These are phyloP conservation scores for Trypanosoma platydactyli DNA, from an alignment of 208 protist species.

Conservation along the genomic window DNA sequence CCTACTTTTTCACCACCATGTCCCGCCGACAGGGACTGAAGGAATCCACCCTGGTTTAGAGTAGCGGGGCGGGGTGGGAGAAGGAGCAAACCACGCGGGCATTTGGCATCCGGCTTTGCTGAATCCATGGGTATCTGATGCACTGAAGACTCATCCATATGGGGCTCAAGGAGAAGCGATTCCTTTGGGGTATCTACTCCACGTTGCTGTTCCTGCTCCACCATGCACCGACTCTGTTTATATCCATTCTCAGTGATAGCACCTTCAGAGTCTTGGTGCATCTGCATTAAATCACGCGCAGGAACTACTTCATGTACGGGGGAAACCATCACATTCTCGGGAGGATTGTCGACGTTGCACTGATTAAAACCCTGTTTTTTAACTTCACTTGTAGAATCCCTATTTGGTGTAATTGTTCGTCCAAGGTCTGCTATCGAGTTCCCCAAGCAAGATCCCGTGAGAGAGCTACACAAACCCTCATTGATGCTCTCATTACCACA, in stretches of 20 bases:
- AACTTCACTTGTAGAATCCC: background rate
- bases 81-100: background rate
- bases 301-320: background rate
- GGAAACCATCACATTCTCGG: background rate
- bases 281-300: background rate
- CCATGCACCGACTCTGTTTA: background rate
- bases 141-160: background rate
- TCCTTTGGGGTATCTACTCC: background rate
- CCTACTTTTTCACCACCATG: background rate
- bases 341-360: background rate
- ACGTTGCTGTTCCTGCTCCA: background rate
- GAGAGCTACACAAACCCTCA: background rate
- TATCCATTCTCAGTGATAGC: background rate
- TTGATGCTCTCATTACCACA: background rate
- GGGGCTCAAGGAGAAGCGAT: background rate
- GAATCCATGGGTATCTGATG: background rate
- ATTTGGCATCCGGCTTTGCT: background rate
- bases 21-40: background rate
- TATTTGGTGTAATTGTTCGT: background rate
- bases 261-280: conserved; percentile 5
- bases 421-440: conserved; percentile 4
- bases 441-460: background rate
- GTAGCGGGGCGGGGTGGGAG: background rate
- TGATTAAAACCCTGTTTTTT: background rate
- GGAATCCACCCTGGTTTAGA: background rate